Percentiles rank a stretch among this genome's conserved stretches.
Conservation (phyloP, 352 stramenopile species). For the Phytophthora gonapodyides region DNA sequence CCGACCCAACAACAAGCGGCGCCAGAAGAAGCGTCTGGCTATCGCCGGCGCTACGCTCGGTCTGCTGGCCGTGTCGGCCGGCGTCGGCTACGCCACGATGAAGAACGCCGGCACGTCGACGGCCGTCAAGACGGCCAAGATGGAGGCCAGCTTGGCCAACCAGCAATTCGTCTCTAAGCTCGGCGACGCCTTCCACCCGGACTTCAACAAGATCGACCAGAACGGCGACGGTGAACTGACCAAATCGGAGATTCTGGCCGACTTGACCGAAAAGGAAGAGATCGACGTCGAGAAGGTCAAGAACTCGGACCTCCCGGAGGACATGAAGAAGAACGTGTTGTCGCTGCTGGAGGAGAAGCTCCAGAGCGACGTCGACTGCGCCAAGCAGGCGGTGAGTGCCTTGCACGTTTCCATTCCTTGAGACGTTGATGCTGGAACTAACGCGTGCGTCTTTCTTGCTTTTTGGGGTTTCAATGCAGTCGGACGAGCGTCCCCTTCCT, state of each 20-base stretch:
- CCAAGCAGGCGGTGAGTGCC: slow-evolving; percentile 14
- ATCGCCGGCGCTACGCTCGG: slow-evolving; percentile 50
- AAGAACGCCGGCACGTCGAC: slow-evolving; percentile 8
- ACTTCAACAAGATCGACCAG: slow-evolving; percentile 41
- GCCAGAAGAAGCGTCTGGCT: slow-evolving; percentile 57
- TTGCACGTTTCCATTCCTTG: neutral
- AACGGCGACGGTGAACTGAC: slow-evolving; percentile 31
- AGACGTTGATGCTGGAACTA: neutral
- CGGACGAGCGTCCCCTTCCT: slow-evolving; percentile 2
- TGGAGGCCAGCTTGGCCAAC: slow-evolving; percentile 19
- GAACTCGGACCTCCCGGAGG: slow-evolving; percentile 15
- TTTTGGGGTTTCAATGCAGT: neutral
- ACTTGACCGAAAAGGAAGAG: slow-evolving; percentile 25
- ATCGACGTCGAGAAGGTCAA: slow-evolving; percentile 20
- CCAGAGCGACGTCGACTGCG: slow-evolving; percentile 24
- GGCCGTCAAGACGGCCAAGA: slow-evolving; percentile 15
- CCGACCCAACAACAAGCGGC: slow-evolving; percentile 41
- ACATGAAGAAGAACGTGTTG: slow-evolving; percentile 27
- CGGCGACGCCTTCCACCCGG: slow-evolving; percentile 49
- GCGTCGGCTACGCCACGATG: slow-evolving; percentile 52
- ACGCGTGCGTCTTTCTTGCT: neutral
- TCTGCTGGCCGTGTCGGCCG: slow-evolving; percentile 45
- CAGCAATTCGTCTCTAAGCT: slow-evolving; percentile 38
- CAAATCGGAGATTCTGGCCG: slow-evolving; percentile 20
- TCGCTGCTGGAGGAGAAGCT: slow-evolving; percentile 24